Evolutionary conservation across 2,329 filamentous ascomycete species (phyloP).

Genomic region (Claviceps spartinae): DNA sequence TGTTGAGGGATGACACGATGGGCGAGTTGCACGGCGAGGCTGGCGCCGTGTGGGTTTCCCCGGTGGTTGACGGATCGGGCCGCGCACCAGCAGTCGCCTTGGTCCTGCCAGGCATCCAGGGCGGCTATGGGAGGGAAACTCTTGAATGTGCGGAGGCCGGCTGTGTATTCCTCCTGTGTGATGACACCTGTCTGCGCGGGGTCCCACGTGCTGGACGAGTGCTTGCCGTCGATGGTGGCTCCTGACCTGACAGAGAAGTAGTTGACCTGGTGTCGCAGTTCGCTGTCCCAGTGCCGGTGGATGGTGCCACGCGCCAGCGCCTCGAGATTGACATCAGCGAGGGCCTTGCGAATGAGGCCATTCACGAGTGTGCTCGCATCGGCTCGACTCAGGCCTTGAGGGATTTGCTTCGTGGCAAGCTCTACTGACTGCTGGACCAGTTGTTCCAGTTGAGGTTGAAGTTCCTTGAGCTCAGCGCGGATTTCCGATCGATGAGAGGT

Average conservation of each 20-base stretch:
- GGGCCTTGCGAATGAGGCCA: conserved; percentile 26
- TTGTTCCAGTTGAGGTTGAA: conserved; percentile 22
- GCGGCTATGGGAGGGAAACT: conserved; percentile 35
- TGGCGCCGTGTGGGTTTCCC: conserved; percentile 38
- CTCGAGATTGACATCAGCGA: conserved; percentile 32
- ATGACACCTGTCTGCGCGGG: conserved; percentile 11
- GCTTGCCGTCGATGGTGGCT: conserved; percentile 44
- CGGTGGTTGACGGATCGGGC: conserved; percentile 26
- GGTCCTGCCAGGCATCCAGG: conserved; percentile 57
- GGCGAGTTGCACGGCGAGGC: conserved; percentile 50
- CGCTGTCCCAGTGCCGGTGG: conserved; percentile 26
- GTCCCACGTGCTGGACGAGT: conserved; percentile 47
- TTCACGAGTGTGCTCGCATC: conserved; percentile 30
- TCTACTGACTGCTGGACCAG: conserved; percentile 19
- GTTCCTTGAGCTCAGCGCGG: conserved; percentile 24
- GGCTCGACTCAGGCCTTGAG: conserved; percentile 21
- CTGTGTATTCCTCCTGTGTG: conserved; percentile 5
- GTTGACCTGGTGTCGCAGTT: conserved; percentile 50
- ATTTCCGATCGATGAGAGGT: conserved; percentile 25
- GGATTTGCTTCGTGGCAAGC: conserved; percentile 12
- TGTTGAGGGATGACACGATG: conserved; percentile 50
- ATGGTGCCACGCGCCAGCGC: conserved; percentile 34
- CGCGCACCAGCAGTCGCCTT: conserved; percentile 82
- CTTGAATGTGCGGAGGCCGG: conserved; percentile 10
- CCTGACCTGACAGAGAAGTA: conserved; percentile 56